Evolutionary conservation across 2,329 filamentous ascomycete genomes (phyloP), one percentile per base, ranked within the genome.

Genomic region (Aspergillus tubingensis): DNA sequence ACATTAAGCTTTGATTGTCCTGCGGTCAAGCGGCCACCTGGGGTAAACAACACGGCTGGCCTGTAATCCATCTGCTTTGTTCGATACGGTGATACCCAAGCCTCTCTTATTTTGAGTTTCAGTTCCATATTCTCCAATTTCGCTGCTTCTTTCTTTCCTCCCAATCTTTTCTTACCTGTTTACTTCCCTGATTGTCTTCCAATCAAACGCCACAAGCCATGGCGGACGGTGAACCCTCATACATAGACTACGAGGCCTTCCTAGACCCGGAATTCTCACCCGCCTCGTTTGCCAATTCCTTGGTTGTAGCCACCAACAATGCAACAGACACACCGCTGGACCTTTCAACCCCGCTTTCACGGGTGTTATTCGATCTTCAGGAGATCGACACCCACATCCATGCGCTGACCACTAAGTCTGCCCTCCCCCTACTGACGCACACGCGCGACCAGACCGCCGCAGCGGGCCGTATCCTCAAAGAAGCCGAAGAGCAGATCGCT

Each of bases 321-420:
- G 84, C 92, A 60, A 91, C 89, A 67, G 95, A 98, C 78, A 89
- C 89, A 1, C 90, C 92, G 6, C 86, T 98, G 69, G 95, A 99
- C 76, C 89, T 99, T 59, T 94, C 92, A 5, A 98, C 95, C 15
- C 94, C 95, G 2, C 85, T 99, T 51, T 96, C 93, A 5, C 88
- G 92, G 57, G 93, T 97, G 5, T 87, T 98, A 6, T 99, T 99
- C 78, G 95, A 99, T 77, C 89, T 95, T 3, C 95, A 98, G 74
- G 95, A 98, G 77, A 90, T 99, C 66, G 94, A 98, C 78, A 96
- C 93, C 0, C 92, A 96, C 74, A 96, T 99, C 65, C 92, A 99
- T 75, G 85, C 86, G 3, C 84, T 98, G 43, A 96, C 94, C 5
- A 95, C 92, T 2, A 88, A 90, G 64, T 91, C 89, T 27, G 92